Evolutionary conservation across 1,139 yeast genomes (phyloP).

Genomic region (Geotrichum armillariae): DNA sequence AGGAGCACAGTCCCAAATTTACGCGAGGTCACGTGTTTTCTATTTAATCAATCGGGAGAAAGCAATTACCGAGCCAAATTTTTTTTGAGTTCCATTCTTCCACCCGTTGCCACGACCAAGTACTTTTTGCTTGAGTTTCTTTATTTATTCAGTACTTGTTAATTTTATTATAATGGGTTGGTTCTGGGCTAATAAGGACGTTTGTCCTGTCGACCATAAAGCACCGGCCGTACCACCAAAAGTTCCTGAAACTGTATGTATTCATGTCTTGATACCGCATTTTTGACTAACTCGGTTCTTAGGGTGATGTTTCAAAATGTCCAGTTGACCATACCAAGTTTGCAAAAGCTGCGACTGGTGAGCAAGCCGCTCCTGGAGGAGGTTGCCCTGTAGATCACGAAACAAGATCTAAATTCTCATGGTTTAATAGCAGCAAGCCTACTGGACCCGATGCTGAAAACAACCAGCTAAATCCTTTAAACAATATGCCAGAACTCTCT

Average conservation of each 20-base stretch:
- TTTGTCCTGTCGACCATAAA: conserved; percentile 12
- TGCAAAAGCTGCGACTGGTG: conserved; percentile 19
- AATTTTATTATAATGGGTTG: conserved; percentile 16
- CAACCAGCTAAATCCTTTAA: conserved; percentile 59
- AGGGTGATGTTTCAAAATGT: conserved; percentile 37
- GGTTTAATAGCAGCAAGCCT: conserved; percentile 26
- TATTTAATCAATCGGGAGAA: neutral
- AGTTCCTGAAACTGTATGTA: neutral
- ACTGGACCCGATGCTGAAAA: conserved; percentile 35
- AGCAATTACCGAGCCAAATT: neutral
- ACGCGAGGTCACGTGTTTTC: no score
- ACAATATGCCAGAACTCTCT: conserved; percentile 81
- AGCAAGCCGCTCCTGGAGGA: conserved; percentile 13
- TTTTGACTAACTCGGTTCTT: neutral
- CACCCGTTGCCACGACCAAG: no score
- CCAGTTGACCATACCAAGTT: conserved; percentile 46
- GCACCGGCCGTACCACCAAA: neutral
- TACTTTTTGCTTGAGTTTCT: neutral
- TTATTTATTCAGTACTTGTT: neutral
- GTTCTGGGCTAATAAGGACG: conserved; percentile 20
- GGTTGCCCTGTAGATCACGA: conserved; percentile 41
- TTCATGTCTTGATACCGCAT: neutral
- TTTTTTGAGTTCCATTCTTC: neutral
- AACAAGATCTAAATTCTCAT: conserved; percentile 25
- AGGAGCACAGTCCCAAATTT: no score